Evolutionary conservation across 345 rosid genomes (phyloP), one percentile per base, ranked within the genome.

Genomic region (Orychophragmus violaceus): DNA sequence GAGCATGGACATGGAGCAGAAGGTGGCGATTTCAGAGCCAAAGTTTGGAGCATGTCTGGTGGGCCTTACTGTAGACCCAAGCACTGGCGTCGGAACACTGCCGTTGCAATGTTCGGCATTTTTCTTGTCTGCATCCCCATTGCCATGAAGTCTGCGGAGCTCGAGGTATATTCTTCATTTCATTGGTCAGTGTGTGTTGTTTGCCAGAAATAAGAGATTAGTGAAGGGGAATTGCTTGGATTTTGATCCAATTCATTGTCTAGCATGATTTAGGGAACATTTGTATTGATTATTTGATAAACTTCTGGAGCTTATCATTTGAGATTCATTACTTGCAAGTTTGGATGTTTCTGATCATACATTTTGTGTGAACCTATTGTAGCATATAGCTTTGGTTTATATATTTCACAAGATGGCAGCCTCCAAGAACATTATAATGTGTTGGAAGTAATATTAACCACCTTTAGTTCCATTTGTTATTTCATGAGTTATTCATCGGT

Each of bases 61-160:
- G 99, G 99, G 14, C 95, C 99, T 16, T 30, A 94, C 77, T 90
- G 99, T 84, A 75, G 97, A 60, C 99, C 97, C 24, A 91, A 90
- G 71, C 95, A 94, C 83, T 94, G 99, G 99, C 80, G 79, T 65
- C 93, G 99, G 64, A 94, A 94, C 75, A 94, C 99, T 4, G 99
- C 99, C 81, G 66, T 94, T 42, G 97, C 97, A 61, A 84, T 94
- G 95, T 77, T 78, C 42, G 96, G 99, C 11, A 51, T 88, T 71
- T 61, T 94, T 73, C 91, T 94, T 59, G 77, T 87, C 44, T 88
- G 99, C 78, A 84, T 94, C 61, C 97, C 99, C 30, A 82, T 94
- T 48, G 97, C 96, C 74, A 88, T 84, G 87, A 77, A 82, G 33
- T 94, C 97, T 0, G 96, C 97, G 23, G 87, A 87, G 86, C 97